These are phyloP conservation scores for Cryptococcus sp. DNA, from an alignment of 1,284 basidiomycete genomes.

Conservation along the genomic window DNA sequence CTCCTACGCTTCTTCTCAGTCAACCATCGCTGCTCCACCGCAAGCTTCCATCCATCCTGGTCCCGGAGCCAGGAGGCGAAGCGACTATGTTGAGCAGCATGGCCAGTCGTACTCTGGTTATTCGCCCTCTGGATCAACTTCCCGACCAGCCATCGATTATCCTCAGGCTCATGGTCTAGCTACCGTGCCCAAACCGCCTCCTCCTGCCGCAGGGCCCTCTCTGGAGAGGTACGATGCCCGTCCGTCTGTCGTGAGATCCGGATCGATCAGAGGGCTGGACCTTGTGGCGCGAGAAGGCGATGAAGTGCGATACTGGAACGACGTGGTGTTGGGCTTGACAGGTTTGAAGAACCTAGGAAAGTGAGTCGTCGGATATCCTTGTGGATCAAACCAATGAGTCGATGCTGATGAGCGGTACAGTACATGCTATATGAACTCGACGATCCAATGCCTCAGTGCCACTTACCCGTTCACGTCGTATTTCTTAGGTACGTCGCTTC, in stretches of 20 bases:
- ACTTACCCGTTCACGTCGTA: conserved; percentile 87
- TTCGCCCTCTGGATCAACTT: conserved; percentile 18
- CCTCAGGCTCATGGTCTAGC: conserved; percentile 64
- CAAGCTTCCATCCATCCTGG: conserved; percentile 69
- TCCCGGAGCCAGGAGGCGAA: conserved; percentile 68
- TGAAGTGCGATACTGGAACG: conserved; percentile 72
- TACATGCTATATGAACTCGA: conserved; percentile 99
- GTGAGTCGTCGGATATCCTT: conserved; percentile 29
- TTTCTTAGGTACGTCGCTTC: conserved; percentile 67
- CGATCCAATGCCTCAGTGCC: conserved; percentile 90
- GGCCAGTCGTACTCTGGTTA: conserved; percentile 66
- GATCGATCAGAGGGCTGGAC: conserved; percentile 39
- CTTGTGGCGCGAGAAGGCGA: conserved; percentile 36
- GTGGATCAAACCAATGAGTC: neutral
- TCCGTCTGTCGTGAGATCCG: conserved; percentile 50
- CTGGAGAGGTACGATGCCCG: conserved; percentile 71
- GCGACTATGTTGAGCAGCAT: conserved; percentile 76
- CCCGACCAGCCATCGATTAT: conserved; percentile 66
- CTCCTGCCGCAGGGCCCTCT: conserved; percentile 66
- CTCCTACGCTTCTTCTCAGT: conserved; percentile 27
- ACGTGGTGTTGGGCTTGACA: conserved; percentile 74
- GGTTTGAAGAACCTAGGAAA: conserved; percentile 96
- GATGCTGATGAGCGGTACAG: conserved; percentile 21
- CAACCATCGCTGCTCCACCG: conserved; percentile 64
- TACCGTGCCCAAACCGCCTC: conserved; percentile 72